Evolutionary conservation across 306 rosid species (phyloP).

Genomic region (Herpetospermum pedunculosum): DNA sequence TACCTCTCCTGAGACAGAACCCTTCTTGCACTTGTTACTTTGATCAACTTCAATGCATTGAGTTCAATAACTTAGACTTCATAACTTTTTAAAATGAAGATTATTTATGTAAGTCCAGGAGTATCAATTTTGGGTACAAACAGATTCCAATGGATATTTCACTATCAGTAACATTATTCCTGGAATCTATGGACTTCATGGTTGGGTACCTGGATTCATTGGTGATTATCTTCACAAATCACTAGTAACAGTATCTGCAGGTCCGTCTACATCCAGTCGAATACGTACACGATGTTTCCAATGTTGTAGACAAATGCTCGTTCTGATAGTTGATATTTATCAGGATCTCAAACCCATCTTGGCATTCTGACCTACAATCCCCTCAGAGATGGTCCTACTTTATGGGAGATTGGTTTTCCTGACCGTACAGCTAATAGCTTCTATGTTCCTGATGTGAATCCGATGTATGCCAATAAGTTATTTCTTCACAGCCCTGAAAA

Average conservation of each 20-base stretch:
- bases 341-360: conserved; percentile 22
- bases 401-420: conserved; percentile 41
- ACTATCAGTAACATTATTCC: conserved; percentile 26
- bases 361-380: conserved; percentile 26
- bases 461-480: conserved; percentile 32
- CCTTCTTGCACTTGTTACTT: background rate
- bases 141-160: conserved; percentile 26
- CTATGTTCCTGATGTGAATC: conserved; percentile 38
- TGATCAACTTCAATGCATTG: background rate
- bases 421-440: conserved; percentile 25
- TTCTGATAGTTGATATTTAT: background rate
- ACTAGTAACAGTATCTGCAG: conserved; percentile 18
- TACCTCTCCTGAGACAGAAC: too few relatives aligned
- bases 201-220: conserved; percentile 34
- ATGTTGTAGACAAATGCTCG: background rate
- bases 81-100: background rate
- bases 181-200: conserved; percentile 33
- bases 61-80: background rate
- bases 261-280: background rate
- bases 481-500: conserved; percentile 30
- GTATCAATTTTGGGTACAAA: conserved; percentile 35
- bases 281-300: background rate
- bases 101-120: conserved; percentile 9
- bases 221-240: conserved; percentile 27
- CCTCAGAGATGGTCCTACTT: conserved; percentile 31